phyloP scores from a whole-genome alignment of 1,284 basidiomycete species.

The Microbotryum saponariae region DNA sequence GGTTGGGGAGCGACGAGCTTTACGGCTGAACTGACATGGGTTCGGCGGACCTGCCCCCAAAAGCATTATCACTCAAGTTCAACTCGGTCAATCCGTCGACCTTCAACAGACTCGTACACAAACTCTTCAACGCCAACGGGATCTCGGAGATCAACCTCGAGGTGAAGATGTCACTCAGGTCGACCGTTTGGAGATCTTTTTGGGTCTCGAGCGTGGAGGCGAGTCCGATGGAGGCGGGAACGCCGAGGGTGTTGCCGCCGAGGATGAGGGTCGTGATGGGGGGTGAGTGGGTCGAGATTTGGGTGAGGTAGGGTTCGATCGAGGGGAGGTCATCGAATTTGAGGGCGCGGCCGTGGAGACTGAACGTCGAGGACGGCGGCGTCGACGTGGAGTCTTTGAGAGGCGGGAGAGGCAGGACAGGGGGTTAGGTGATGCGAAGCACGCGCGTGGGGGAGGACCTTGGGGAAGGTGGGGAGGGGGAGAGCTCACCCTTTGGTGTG shows the following conservation, averaged over 20 bases:
- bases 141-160: conserved; percentile 93
- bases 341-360: conserved; percentile 64
- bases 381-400: conserved; percentile 7
- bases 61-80: conserved; percentile 92
- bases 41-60: conserved; percentile 89
- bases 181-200: conserved; percentile 70
- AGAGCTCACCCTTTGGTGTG: background rate
- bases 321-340: conserved; percentile 76
- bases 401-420: background rate
- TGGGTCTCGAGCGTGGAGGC: conserved; percentile 71
- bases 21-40: conserved; percentile 58
- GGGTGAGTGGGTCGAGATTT: conserved; percentile 32
- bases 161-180: conserved; percentile 97
- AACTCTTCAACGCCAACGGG: conserved; percentile 75
- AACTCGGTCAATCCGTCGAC: conserved; percentile 76
- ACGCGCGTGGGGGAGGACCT: background rate
- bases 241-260: conserved; percentile 91
- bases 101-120: conserved; percentile 77
- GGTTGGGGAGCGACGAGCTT: no score
- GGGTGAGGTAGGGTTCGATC: conserved; percentile 61
- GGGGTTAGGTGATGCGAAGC: background rate
- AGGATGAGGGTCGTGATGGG: conserved; percentile 39
- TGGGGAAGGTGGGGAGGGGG: background rate
- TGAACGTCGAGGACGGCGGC: conserved; percentile 42
- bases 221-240: conserved; percentile 80